Base-by-base conservation (phyloP, 352 stramenopile genomes). In the Globisporangium megalacanthum region DNA sequence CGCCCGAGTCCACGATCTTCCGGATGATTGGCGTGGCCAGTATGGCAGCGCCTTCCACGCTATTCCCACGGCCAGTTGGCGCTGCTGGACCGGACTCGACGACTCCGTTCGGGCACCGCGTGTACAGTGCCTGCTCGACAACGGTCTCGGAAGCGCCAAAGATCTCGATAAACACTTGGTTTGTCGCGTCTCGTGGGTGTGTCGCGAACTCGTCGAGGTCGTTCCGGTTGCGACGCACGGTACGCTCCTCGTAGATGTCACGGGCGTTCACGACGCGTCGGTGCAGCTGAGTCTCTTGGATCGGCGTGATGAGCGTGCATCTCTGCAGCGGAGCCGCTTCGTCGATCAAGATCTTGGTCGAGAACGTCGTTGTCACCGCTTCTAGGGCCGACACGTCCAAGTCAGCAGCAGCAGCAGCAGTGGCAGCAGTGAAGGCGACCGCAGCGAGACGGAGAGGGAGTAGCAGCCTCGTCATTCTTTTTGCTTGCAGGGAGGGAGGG, bases 1-100 rank as follows among this genome's bases (percentile, higher is more conserved):
- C 57, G 49, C 66, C 66, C 33, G 66, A 72, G 56, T 69, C 64
- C 15, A 71, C 69, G 51, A 77, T 58, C 61, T 75, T 75, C 42
- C 44, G 36, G 14, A 58, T 54, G 10, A 58, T 44, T 33, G 17
- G 49, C 17, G 49, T 19, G 3, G 25, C 7, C 7, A 47, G 41
- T 10, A n/a, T 47, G 9, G 22, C 7, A 8, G 20, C 46, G 19
- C 15, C 17, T 20, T n/a, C 8, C 9, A 31, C 3, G 14, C n/a
- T 41, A 4, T 29, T 29, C 25, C 25, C 25, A 29, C 25, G 25
- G 25, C 25, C 25, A 29, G 2, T 29, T 29, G 25, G 25, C 25
- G 46, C 46, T n/a, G 31, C 25, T 8, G 25, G 25, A 14, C 48
- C 25, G n/a, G 49, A 54, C 20, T 54, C 49, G 31, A 44, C 31